Base-by-base conservation (phyloP, 306 rosid genomes). In the Rubus idaeus region DNA sequence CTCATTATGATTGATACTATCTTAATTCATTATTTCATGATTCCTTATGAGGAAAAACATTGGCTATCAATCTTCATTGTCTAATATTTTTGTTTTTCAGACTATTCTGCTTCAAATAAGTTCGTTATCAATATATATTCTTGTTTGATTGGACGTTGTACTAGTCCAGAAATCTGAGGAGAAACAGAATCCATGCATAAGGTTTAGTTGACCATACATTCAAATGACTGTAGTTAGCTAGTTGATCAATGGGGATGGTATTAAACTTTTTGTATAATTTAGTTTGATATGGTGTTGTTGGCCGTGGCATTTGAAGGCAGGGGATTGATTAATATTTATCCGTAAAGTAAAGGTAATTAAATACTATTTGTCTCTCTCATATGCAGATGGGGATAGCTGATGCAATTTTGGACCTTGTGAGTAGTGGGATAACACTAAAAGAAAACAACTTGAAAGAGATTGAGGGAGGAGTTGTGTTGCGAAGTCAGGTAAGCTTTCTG, bases 331-430 rank as follows among this genome's bases (percentile, higher is more conserved):
- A 17, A 10, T 37, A 71, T 21, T 65, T 65, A 9, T 20, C 41
- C 4, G n/a, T 69, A 47, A 47, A 69, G 12, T 44, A 10, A 41
- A 44, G 55, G 44, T 74, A n/a, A 42, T 58, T 44, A 14, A 45
- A 3, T 67, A 58, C 67, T 30, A 70, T 18, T 30, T 74, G 47
- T 76, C 46, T 77, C 77, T 74, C 77, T 74, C 84, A 60, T 70
- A 46, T 83, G 80, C 83, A 92, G 97, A 92, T 92, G 97, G 97
- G 99, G 75, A 89, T 86, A 78, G 99, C 96, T 69, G 99, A 95
- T 84, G 99, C 97, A 77, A 95, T 95, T 72, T 87, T 95, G 89
- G 99, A 92, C 85, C 99, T 92, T 71, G 99, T 92, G 83, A 92
- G 96, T 78, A 94, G 98, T 75, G 97, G 98, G 47, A 95, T 88